phyloP scores from a whole-genome alignment of 2,329 filamentous ascomycete species.

The Talaromyces sp. region DNA sequence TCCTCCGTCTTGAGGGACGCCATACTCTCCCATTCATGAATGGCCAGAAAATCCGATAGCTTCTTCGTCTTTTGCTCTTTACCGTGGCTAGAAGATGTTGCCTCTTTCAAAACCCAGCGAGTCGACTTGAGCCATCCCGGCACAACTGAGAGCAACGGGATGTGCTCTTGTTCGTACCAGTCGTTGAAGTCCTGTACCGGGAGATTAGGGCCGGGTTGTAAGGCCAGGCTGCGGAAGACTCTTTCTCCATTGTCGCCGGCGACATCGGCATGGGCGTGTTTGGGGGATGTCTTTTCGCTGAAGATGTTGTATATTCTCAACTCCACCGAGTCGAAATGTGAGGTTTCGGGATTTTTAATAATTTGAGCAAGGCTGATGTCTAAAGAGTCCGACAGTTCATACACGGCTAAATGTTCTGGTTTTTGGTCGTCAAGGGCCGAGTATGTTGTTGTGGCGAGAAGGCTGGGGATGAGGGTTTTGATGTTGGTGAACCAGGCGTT shows the following conservation, averaged over 20 bases:
- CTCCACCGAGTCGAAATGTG: not conserved
- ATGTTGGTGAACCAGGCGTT: not conserved
- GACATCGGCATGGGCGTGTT: not conserved
- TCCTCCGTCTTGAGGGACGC: not conserved
- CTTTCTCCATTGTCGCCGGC: not conserved
- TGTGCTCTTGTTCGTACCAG: slow-evolving; percentile 11
- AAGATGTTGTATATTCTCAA: not conserved
- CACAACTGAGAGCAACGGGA: not conserved
- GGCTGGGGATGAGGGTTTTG: not conserved
- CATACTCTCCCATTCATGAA: slow-evolving; percentile 6
- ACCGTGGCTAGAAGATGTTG: not conserved
- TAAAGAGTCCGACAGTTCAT: not conserved
- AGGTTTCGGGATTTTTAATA: not conserved
- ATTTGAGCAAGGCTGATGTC: not conserved
- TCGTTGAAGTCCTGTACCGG: slow-evolving; percentile 7
- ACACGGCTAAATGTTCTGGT: not conserved
- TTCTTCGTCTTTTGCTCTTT: not conserved
- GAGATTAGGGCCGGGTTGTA: not conserved
- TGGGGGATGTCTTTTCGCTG: not conserved
- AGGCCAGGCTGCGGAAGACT: not conserved
- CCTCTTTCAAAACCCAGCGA: slow-evolving; percentile 1
- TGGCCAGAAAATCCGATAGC: not conserved
- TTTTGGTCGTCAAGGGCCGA: not conserved
- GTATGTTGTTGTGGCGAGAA: not conserved
- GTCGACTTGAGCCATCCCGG: slow-evolving; percentile 14